Conservation (phyloP, 352 stramenopile genomes). For the Saprolegnia parasitica region DNA sequence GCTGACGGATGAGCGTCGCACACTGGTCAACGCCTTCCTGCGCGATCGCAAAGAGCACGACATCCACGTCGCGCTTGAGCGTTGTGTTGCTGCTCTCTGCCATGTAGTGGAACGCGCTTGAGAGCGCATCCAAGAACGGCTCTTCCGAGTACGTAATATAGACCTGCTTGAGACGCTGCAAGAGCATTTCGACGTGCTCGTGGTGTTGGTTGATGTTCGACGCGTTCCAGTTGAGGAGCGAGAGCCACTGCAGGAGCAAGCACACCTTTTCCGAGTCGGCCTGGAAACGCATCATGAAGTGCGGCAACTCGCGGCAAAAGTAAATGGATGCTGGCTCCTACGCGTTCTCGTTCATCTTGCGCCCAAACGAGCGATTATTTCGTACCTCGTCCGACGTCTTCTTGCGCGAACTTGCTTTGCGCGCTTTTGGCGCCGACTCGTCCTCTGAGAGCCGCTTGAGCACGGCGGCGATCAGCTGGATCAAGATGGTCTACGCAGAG, state of each 20-base stretch:
- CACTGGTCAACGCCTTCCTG: conserved; percentile 66
- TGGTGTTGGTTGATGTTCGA: conserved; percentile 69
- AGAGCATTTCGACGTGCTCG: conserved; percentile 55
- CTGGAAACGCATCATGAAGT: conserved; percentile 67
- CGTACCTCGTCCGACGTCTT: conserved; percentile 6
- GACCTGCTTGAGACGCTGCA: conserved; percentile 71
- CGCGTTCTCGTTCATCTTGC: conserved; percentile 30
- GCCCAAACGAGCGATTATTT: conserved; percentile 33
- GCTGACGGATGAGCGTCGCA: conserved; percentile 38
- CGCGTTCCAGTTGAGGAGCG: conserved; percentile 53
- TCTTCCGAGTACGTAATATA: conserved; percentile 67
- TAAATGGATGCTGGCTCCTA: conserved; percentile 40
- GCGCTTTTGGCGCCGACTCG: conserved; percentile 31
- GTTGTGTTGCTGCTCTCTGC: conserved; percentile 66
- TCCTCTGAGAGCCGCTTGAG: conserved; percentile 53
- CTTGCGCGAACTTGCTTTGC: conserved; percentile 26
- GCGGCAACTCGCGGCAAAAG: conserved; percentile 79
- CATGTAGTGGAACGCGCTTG: conserved; percentile 64
- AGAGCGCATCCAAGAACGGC: conserved; percentile 57
- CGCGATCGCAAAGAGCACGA: conserved; percentile 66
- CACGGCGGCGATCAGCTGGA: conserved; percentile 62
- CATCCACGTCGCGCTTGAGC: conserved; percentile 69
- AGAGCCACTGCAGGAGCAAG: conserved; percentile 69
- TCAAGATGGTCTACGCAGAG: conserved; percentile 43
- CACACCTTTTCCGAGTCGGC: conserved; percentile 73